Evolutionary conservation across 768 basidiomycete genomes (phyloP).

Genomic region (Xerocomus spinulosus): DNA sequence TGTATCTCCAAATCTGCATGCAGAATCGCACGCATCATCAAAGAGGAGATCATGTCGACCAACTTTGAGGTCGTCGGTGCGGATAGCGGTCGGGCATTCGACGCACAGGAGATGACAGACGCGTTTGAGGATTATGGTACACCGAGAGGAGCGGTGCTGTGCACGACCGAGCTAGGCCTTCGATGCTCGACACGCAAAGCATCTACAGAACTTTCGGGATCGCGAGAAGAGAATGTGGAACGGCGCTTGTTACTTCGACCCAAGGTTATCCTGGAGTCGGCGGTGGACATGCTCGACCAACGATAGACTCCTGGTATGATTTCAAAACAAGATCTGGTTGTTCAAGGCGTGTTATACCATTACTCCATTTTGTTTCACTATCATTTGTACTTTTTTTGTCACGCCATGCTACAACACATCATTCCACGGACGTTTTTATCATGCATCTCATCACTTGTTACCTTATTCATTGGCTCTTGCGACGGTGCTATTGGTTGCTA

Average conservation of each 20-base stretch:
- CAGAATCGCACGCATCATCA: constrained; percentile 56
- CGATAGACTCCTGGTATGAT: constrained; percentile 13
- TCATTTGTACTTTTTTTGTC: constrained; percentile 17
- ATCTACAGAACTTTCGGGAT: constrained; percentile 16
- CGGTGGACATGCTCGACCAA: constrained; percentile 46
- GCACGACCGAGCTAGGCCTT: constrained; percentile 69
- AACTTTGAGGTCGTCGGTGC: constrained; percentile 67
- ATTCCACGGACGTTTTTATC: constrained; percentile 11
- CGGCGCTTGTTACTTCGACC: constrained; percentile 59
- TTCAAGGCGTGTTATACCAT: background rate
- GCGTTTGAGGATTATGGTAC: constrained; percentile 58
- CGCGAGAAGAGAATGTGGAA: constrained; percentile 46
- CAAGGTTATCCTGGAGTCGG: constrained; percentile 76
- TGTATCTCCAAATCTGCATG: constrained; percentile 63
- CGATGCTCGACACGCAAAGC: constrained; percentile 53
- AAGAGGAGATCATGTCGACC: constrained; percentile 75
- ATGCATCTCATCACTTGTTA: constrained; percentile 8
- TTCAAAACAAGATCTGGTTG: background rate
- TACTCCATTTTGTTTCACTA: constrained; percentile 1
- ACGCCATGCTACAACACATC: background rate
- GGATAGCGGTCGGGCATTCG: constrained; percentile 49
- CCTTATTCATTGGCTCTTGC: constrained; percentile 5
- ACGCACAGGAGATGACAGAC: constrained; percentile 51
- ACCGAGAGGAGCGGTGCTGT: constrained; percentile 51
- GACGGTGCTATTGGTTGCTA: background rate